phyloP scores from a whole-genome alignment of 2,329 filamentous ascomycete genomes.

The Stenocarpella maydis region DNA sequence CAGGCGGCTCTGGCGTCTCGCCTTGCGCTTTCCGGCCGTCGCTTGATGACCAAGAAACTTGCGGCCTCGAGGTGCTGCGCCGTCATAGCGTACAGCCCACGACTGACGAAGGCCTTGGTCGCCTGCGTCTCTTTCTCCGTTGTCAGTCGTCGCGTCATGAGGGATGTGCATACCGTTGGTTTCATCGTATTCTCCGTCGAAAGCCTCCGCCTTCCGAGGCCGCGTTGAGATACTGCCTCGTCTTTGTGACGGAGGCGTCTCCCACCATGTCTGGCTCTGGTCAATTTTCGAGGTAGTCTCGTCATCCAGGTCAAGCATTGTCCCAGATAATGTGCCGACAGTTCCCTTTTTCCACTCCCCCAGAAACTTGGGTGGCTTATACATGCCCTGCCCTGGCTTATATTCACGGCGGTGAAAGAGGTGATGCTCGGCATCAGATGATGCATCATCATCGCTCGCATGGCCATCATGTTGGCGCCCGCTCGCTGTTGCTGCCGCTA shows the following conservation, averaged over 20 bases:
- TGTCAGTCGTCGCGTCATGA: neutral
- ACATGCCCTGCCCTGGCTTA: slow-evolving; percentile 62
- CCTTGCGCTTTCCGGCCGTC: slow-evolving; percentile 31
- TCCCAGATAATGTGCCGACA: slow-evolving; percentile 65
- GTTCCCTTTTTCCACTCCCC: slow-evolving; percentile 78
- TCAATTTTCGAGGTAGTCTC: slow-evolving; percentile 43
- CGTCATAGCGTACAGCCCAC: slow-evolving; percentile 23
- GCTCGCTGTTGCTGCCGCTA: slow-evolving; percentile 23
- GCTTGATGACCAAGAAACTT: slow-evolving; percentile 25
- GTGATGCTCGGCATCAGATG: slow-evolving; percentile 38
- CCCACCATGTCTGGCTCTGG: slow-evolving; percentile 76
- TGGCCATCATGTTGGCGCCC: slow-evolving; percentile 40
- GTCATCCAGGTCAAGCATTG: slow-evolving; percentile 67
- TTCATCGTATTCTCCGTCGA: slow-evolving; percentile 74
- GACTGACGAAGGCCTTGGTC: slow-evolving; percentile 18
- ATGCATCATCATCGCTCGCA: slow-evolving; percentile 45
- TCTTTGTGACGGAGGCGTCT: slow-evolving; percentile 59
- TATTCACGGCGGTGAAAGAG: slow-evolving; percentile 54
- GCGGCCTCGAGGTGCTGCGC: slow-evolving; percentile 21
- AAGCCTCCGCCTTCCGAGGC: slow-evolving; percentile 67
- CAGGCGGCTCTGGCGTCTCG: slow-evolving; percentile 33
- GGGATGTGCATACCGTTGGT: slow-evolving; percentile 56
- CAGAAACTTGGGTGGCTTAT: slow-evolving; percentile 66
- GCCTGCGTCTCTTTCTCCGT: neutral
- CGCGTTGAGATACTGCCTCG: slow-evolving; percentile 56